Evolutionary conservation across 1,284 basidiomycete species (phyloP), one percentile per base, ranked within the genome.

Genomic region (Boletus semigastroideus): DNA sequence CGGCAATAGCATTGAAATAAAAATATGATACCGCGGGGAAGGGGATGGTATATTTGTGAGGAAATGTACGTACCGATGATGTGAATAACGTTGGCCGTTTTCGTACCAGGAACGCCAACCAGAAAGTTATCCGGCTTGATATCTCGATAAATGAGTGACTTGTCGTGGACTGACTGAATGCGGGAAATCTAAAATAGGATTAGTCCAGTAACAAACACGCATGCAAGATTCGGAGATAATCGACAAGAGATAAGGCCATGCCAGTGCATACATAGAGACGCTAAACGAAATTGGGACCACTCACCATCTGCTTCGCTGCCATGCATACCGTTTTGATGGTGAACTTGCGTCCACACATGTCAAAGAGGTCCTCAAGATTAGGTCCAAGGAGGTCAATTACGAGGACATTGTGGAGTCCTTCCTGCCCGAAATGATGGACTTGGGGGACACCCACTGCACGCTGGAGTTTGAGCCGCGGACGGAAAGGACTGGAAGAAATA

Each of bases 91-190:
- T 96, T 95, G 50, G 94, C 90, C 31, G 80, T 90, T 77, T 94
- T 97, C 42, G 91, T 95, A 36, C 84, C 84, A n/a, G 94, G 90
- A 13, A 94, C 88, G 51, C 96, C 96, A 68, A 99, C 94, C 59
- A 99, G 77, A 72, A 99, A 98, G 77, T 99, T 98, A 78, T 98
- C 96, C 44, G 96, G 96, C 72, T 98, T 98, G 78, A 98, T 98
- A 71, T 98, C 97, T 59, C 96, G 93, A 77, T 98, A 97, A 63
- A 99, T 98, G 71, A 98, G 87, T 63, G 94, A 97, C 74, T 97
- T 95, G 63, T 97, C 96, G 75, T 99, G 96, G 58, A 98, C 91
- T 62, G 95, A 89, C 75, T 99, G 95, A 46, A 98, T 92, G 57
- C 97, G 92, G 42, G 94, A 91, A 67, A 99, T 90, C 93, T 96